Base-by-base conservation (phyloP, 495 filamentous ascomycete genomes). In the Trichoderma erinaceum region DNA sequence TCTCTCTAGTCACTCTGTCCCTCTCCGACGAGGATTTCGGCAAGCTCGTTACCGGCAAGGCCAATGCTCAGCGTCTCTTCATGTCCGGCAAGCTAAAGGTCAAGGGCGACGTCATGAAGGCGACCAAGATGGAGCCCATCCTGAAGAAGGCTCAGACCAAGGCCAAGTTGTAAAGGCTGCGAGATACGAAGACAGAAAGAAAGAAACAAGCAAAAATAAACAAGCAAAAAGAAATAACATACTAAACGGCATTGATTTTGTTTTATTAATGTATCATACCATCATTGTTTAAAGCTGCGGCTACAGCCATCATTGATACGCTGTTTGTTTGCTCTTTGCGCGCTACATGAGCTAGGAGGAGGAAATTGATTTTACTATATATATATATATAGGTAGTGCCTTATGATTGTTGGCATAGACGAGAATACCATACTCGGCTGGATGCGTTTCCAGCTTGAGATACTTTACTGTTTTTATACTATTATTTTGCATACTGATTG, bases 81-180 rank as follows among this genome's bases (percentile, higher is more conserved):
- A 97, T 99, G 93, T 85, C 85, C 10, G 95, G 95, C 74, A 97
- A 96, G 84, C 84, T 99, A 75, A 99, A 97, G 89, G 87, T 98
- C 74, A 96, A 93, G 86, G 95, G 95, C 64, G 92, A 98, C 78
- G 88, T 99, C 64, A 98, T 98, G 96, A 96, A 96, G 87, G 95
- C 95, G 29, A 97, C 95, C 58, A 97, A 96, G 88, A 88, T 95
- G 79, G 92, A 97, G 78, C 92, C 93, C 66, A 88, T 97, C 75
- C 81, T 98, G 70, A 92, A 93, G 85, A 96, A 93, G 83, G 91
- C 92, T 77, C 86, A 83, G 73, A 80, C 83, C 70, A 92, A 91
- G 82, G 87, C 92, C 72, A 97, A 96, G 83, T 82, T 97, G 79
- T 94, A 84, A 81, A 79, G 67, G 65, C 7, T 64, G 12, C 21